Evolutionary conservation across 495 filamentous ascomycete species (phyloP), one percentile per base, ranked within the genome.

Genomic region (Aspergillus avenaceus): DNA sequence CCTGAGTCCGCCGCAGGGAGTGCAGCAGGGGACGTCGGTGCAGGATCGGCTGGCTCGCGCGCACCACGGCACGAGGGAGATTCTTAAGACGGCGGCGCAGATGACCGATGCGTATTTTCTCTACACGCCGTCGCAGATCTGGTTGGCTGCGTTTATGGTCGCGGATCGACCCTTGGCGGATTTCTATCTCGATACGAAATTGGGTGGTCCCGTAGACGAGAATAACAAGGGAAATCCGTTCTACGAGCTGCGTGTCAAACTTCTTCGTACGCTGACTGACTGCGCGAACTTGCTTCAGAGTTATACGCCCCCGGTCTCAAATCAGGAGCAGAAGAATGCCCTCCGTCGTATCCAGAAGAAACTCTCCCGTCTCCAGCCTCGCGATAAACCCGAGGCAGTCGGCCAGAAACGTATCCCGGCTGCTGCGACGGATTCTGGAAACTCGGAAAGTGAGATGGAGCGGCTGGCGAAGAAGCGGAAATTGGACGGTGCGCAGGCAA

Each of bases 41-140:
- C 53, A 62, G 24, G 64, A 61, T 34, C 65, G 90, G 11, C 80
- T 95, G 45, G 73, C 74, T 23, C 66, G 71, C 7, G 90, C 89
- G 2, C 90, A 96, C 60, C 71, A 66, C 26, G 79, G 73, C 48
- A 87, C 91, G 5, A 81, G 84, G 36, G 79, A 84, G 3, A 74
- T 87, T 31, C 77, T 97, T 27, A 90, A 90, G 52, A 83, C 80
- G 36, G 84, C 87, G 41, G 88, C 90, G 1, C 71, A 93, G 34
- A 78, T 96, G 55, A 92, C 92, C 22, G 93, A 98, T 60, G 90
- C 79, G 18, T 97, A 97, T 70, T 96, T 97, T 73, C 84, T 96
- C 60, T 97, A 88, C 69, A 95, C 95, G 3, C 95, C 93, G 0
- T 85, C 87, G 12, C 93, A 98, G 65, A 93, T 97, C 63, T 91